A percentile compares a stretch with the other conserved stretches of the same genome.
Conservation (phyloP, 345 rosid genomes). For the Eucalyptus curtisii region DNA sequence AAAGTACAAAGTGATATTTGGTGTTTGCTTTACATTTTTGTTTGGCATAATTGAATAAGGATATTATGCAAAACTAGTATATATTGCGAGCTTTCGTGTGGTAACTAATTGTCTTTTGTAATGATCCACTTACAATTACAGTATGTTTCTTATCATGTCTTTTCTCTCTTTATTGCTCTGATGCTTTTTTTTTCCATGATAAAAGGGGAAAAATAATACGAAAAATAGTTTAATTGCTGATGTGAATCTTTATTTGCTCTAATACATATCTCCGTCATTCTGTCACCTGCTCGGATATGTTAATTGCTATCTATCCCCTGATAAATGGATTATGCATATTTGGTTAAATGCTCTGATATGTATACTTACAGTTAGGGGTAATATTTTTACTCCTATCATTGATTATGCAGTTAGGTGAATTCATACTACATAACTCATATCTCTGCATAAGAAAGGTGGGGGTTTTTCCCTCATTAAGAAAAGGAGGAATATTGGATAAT, state of each 20-base stretch:
- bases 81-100: no score
- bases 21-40: no score
- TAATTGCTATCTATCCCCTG: not conserved
- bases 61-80: no score
- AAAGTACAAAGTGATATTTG: no score
- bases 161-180: no score
- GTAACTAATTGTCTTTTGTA: no score
- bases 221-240: not conserved
- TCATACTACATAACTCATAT: not conserved
- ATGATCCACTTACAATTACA: no score
- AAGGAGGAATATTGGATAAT: not conserved
- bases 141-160: no score
- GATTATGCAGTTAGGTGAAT: not conserved
- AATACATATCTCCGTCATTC: not conserved
- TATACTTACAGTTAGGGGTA: not conserved
- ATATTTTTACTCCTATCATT: not conserved
- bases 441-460: not conserved
- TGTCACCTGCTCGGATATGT: not conserved
- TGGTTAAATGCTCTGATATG: not conserved
- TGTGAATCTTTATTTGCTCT: not conserved
- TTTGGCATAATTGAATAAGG: no score
- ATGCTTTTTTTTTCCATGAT: no score
- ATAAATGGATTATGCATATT: not conserved
- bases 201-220: no score
- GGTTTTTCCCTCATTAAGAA: not conserved